phyloP scores from a whole-genome alignment of 164 flowering plant genomes.

The Litsea cubeba region DNA sequence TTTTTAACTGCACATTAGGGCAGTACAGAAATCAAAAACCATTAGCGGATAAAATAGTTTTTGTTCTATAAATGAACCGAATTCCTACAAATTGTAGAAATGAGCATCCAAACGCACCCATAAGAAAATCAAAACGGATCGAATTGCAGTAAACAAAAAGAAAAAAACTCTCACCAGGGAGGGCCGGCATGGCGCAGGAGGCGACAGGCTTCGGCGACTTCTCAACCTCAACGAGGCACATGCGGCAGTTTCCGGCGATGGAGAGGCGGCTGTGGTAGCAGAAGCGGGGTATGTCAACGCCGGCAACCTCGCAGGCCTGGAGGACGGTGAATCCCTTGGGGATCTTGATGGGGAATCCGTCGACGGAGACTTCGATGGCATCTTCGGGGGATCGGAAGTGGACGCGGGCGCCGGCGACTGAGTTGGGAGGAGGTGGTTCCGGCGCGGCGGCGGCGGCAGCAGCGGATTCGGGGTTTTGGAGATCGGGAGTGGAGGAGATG shows the following conservation, averaged over 20 bases:
- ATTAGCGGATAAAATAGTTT: no score
- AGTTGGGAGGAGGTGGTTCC: slow-evolving; percentile 37
- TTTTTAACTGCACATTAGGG: no score
- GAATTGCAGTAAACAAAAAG: not conserved
- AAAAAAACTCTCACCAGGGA: slow-evolving; percentile 56
- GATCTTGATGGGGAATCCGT: slow-evolving; percentile 84
- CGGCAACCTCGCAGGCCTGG: slow-evolving; percentile 96
- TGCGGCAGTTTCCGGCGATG: slow-evolving; percentile 95
- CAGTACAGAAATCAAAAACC: no score
- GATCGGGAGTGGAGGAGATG: slow-evolving; percentile 66
- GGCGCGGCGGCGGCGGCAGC: slow-evolving; percentile 37
- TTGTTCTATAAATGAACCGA: no score
- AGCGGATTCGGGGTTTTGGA: slow-evolving; percentile 57
- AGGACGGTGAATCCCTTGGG: slow-evolving; percentile 95
- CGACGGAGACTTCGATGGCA: slow-evolving; percentile 93
- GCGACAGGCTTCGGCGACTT: slow-evolving; percentile 99
- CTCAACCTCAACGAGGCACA: slow-evolving; percentile 98
- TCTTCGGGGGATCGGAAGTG: slow-evolving; percentile 73
- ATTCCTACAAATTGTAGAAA: no score
- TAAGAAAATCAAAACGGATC: no score
- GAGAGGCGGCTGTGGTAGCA: slow-evolving; percentile 91
- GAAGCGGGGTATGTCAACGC: slow-evolving; percentile 91
- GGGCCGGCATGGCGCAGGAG: slow-evolving; percentile 99
- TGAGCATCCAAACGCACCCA: no score
- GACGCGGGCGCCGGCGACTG: slow-evolving; percentile 75